Base-by-base conservation (phyloP, 768 basidiomycete species). In the Lactarius sp. region DNA sequence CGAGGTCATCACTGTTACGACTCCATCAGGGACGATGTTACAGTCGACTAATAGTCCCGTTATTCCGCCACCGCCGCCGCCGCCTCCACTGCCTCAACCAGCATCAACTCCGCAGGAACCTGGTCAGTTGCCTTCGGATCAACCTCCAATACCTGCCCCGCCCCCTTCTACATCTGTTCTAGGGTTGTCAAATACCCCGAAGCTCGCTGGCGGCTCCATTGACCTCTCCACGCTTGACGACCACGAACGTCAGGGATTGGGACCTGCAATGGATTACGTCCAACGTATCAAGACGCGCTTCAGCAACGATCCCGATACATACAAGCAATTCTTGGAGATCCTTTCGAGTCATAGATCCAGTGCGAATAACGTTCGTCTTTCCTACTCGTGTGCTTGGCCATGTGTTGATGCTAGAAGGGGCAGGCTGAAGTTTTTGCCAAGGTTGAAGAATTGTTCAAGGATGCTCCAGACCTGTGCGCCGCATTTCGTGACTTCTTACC, bases 241-340 rank as follows among this genome's bases (percentile, higher is more conserved):
- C 52, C 52, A 62, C 22, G 65, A 67, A 20, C 55, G 61, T 22
- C 67, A 66, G 36, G 69, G 69, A 27, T 83, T 89, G 47, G 84
- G 86, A 68, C 87, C 76, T 85, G 97, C 97, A 0, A 87, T 98
- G 61, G 86, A 92, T 70, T 98, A 96, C 69, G 94, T 99, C 37
- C 94, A 95, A 76, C 94, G 94, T 76, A 97, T 98, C 75, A 98
- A 97, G 74, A 87, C 89, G 62, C 86, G 94, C 16, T 97, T 92
- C 75, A 73, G 74, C 33, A 73, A 76, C 59, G 91, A 96, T 66
- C 83, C 92, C 0, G 92, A 94, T 16, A 94, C 90, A 5, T 93
- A 92, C 68, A 82, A 83, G 59, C 83, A 85, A 68, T 93, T 93
- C 70, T 74, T 92, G 31, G 88, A 89, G 69, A 87, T 92, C 58